Percentiles rank a stretch among this genome's conserved stretches.
Conservation (phyloP, 805 yeast genomes). For the Cyberlindnera mycetangii region DNA sequence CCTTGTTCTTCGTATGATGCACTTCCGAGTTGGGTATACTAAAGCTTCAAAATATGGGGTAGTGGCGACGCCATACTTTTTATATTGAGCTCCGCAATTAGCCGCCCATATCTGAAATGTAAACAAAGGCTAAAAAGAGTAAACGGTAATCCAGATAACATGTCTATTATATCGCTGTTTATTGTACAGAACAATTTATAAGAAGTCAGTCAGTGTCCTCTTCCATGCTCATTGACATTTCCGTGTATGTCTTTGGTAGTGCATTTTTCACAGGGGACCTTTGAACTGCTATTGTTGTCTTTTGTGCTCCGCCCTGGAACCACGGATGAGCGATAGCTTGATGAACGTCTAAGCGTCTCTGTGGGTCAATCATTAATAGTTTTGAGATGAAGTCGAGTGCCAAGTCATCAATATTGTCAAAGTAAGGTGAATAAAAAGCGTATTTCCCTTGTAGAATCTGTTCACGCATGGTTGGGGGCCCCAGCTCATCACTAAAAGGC, state of each 20-base stretch:
- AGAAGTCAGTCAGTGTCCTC: constrained; percentile 6
- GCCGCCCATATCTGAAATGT: constrained; percentile 12
- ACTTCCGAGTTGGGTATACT: no score
- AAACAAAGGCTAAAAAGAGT: background rate
- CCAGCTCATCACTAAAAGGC: constrained; percentile 79
- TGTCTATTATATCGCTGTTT: background rate
- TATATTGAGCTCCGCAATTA: constrained; percentile 6
- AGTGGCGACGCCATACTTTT: background rate
- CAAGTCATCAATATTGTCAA: constrained; percentile 67
- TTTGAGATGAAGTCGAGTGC: constrained; percentile 65
- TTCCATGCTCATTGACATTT: constrained; percentile 28
- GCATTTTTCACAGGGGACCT: constrained; percentile 30
- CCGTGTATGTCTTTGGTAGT: constrained; percentile 37
- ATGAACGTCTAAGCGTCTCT: constrained; percentile 73
- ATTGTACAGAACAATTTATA: background rate
- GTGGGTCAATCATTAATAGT: constrained; percentile 61
- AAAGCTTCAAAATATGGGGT: background rate
- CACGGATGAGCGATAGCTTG: constrained; percentile 89
- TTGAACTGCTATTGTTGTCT: constrained; percentile 17
- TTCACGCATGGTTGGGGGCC: constrained; percentile 75
- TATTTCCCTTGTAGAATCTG: constrained; percentile 65
- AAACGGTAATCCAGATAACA: background rate
- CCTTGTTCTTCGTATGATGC: no score
- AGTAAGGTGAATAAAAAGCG: constrained; percentile 76
- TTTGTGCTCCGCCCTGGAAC: constrained; percentile 39